Evolutionary conservation across 2,329 filamentous ascomycete genomes (phyloP).

Genomic region (Penicillium aurantiogriseum): DNA sequence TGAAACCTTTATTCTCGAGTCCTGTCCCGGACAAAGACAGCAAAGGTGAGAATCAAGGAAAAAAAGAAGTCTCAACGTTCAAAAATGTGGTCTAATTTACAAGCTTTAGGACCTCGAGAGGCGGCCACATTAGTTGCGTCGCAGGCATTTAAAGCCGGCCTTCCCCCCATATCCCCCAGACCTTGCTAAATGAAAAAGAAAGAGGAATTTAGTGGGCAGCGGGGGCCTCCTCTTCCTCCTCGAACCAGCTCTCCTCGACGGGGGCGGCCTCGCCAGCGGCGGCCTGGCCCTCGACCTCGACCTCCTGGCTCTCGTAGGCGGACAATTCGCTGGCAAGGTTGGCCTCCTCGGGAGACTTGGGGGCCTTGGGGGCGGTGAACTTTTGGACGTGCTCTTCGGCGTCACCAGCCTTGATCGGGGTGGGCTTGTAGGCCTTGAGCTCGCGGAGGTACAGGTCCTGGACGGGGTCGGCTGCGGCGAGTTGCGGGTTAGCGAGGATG

Average conservation of each 20-base stretch:
- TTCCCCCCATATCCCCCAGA: conserved; percentile 30
- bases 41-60: conserved; percentile 13
- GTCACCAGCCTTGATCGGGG: conserved; percentile 79
- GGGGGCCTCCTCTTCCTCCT: conserved; percentile 62
- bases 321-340: conserved; percentile 89
- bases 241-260: conserved; percentile 74
- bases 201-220: conserved; percentile 43
- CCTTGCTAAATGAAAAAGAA: conserved; percentile 26
- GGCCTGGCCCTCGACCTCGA: conserved; percentile 89
- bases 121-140: conserved; percentile 20
- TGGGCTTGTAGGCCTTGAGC: conserved; percentile 90
- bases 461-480: conserved; percentile 80
- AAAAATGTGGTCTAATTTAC: conserved; percentile 30
- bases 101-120: conserved; percentile 29
- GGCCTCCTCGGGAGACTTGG: conserved; percentile 86
- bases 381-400: conserved; percentile 87
- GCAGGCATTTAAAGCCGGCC: conserved; percentile 22
- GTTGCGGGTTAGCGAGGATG: conserved; percentile 22
- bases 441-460: conserved; percentile 97
- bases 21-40: too few species aligned
- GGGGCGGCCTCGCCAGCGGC: conserved; percentile 60
- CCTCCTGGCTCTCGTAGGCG: conserved; percentile 89
- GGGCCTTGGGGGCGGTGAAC: conserved; percentile 76
- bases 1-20: background rate
- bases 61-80: conserved; percentile 24